Percentiles rank a stretch among this genome's conserved stretches.
These are phyloP conservation scores for Tubosaeta sp. DNA, from an alignment of 768 basidiomycete species.

Conservation along the genomic window DNA sequence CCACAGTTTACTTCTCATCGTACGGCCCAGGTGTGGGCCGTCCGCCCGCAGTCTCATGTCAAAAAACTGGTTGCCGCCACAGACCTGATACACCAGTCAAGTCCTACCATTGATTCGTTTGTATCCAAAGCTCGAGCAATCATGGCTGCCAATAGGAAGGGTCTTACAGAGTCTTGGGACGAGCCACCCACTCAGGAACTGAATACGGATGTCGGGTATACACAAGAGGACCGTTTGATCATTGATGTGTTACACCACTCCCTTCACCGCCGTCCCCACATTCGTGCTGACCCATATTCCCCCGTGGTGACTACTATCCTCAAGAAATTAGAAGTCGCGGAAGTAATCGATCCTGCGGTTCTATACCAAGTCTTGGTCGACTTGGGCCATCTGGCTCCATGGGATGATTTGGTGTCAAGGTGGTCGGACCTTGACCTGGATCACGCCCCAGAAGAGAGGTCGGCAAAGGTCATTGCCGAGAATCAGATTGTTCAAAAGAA, in stretches of 20 bases:
- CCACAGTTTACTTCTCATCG: slow-evolving; percentile 45
- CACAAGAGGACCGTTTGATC: slow-evolving; percentile 50
- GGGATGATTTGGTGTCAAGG: slow-evolving; percentile 64
- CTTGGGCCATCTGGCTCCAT: slow-evolving; percentile 72
- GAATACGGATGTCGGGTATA: slow-evolving; percentile 38
- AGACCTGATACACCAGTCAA: slow-evolving; percentile 41
- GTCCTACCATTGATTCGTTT: slow-evolving; percentile 46
- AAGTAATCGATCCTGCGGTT: slow-evolving; percentile 20
- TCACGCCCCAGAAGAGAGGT: slow-evolving; percentile 19
- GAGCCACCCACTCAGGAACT: slow-evolving; percentile 27
- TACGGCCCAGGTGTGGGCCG: slow-evolving; percentile 47
- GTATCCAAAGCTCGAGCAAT: slow-evolving; percentile 44
- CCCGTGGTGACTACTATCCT: slow-evolving; percentile 52
- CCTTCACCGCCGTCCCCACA: slow-evolving; percentile 41
- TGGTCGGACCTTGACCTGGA: slow-evolving; percentile 33
- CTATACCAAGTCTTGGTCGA: slow-evolving; percentile 55
- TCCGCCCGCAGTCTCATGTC: slow-evolving; percentile 61
- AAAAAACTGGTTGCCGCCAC: slow-evolving; percentile 45
- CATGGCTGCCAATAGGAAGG: slow-evolving; percentile 33
- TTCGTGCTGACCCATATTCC: slow-evolving; percentile 62
- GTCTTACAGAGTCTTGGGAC: slow-evolving; percentile 28
- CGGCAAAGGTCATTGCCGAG: slow-evolving; percentile 33
- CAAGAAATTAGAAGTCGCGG: slow-evolving; percentile 46
- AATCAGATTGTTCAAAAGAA: slow-evolving; percentile 20
- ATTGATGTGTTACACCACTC: slow-evolving; percentile 56